phyloP scores from a whole-genome alignment of 2,329 filamentous ascomycete species.

The Monosporascus sp. region DNA sequence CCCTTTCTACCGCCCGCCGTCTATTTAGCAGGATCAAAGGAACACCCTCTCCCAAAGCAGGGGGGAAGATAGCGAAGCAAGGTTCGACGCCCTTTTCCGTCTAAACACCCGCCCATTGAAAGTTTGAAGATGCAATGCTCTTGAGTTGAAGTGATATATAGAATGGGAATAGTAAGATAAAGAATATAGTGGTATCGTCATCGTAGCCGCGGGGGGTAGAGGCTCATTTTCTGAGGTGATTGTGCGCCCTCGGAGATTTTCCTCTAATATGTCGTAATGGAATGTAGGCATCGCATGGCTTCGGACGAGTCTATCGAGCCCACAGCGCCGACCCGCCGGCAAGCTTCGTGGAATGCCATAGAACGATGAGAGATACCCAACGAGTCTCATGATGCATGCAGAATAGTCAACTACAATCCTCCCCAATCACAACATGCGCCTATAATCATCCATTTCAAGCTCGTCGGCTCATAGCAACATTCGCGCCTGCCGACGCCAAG shows the following conservation, averaged over 20 bases:
- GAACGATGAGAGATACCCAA: slow-evolving; percentile 19
- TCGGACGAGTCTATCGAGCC: slow-evolving; percentile 8
- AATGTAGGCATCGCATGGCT: slow-evolving; percentile 9
- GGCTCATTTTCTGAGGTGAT: neutral
- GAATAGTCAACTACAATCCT: slow-evolving; percentile 6
- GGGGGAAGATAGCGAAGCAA: neutral
- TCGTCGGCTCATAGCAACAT: slow-evolving; percentile 54
- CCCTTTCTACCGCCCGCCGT: neutral
- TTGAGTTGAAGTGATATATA: neutral
- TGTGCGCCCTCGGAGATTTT: neutral
- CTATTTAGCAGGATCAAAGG: neutral
- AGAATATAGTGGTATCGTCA: neutral
- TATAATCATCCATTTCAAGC: slow-evolving; percentile 24
- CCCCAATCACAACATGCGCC: slow-evolving; percentile 3
- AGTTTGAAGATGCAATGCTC: neutral
- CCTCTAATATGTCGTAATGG: neutral
- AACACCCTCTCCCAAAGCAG: neutral
- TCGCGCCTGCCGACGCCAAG: slow-evolving; percentile 53
- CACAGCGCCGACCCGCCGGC: slow-evolving; percentile 5
- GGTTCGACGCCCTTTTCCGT: neutral
- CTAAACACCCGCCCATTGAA: neutral
- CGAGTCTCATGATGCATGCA: slow-evolving; percentile 18
- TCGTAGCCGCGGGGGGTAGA: neutral
- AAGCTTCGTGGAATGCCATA: slow-evolving; percentile 13
- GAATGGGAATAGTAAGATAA: neutral